Evolutionary conservation across 2,329 filamentous ascomycete genomes (phyloP).

Genomic region (Calonectria honghensis): DNA sequence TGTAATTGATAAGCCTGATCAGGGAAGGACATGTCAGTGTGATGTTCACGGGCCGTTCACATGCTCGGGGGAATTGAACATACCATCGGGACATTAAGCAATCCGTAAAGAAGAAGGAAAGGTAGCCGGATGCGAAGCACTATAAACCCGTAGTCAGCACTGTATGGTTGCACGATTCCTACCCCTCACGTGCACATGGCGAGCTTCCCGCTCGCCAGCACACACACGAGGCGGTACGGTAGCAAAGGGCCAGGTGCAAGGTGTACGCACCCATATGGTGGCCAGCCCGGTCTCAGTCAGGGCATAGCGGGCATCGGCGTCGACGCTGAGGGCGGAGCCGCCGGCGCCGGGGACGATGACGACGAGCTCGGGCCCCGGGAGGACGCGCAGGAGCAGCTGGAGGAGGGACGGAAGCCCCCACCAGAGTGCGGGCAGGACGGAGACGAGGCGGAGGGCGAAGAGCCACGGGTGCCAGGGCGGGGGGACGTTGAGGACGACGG

Average conservation of each 20-base stretch:
- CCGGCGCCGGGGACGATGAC: constrained; percentile 53
- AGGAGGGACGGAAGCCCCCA: constrained; percentile 83
- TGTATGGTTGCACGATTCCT: not conserved
- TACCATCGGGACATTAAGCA: constrained; percentile 90
- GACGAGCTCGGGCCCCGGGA: constrained; percentile 63
- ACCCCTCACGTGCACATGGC: not conserved
- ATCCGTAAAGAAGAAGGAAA: constrained; percentile 89
- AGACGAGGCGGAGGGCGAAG: constrained; percentile 82
- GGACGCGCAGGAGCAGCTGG: constrained; percentile 79
- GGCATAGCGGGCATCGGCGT: constrained; percentile 58
- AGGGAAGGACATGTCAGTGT: not conserved
- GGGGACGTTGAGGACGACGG: constrained; percentile 84
- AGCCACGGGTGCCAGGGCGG: constrained; percentile 83
- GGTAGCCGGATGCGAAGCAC: constrained; percentile 85
- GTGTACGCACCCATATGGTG: constrained; percentile 80
- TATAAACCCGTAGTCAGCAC: constrained; percentile 57
- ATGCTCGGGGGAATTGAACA: constrained; percentile 50
- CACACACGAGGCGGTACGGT: not conserved
- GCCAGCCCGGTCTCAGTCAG: constrained; percentile 82
- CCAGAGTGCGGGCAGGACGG: constrained; percentile 81
- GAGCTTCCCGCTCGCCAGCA: not conserved
- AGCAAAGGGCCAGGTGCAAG: not conserved
- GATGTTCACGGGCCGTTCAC: not conserved
- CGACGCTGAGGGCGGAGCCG: constrained; percentile 45
- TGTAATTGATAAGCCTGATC: constrained; percentile 86